Percentiles rank a stretch among this genome's conserved stretches.
Evolutionary conservation across 345 rosid species (phyloP).

Genomic region (Geranium brycei): DNA sequence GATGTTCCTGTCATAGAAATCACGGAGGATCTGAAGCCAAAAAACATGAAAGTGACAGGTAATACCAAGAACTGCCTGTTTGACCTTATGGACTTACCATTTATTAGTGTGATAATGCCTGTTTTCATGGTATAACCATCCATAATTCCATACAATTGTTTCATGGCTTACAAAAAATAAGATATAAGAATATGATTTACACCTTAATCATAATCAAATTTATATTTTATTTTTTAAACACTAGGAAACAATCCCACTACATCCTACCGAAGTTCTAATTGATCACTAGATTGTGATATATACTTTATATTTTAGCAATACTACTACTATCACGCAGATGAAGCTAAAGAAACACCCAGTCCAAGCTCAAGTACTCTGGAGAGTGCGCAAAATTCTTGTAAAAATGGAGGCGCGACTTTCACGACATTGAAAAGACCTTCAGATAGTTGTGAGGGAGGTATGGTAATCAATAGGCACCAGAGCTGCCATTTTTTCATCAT

Average conservation of each 20-base stretch:
- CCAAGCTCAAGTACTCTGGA: slow-evolving; percentile 14
- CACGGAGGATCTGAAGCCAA: slow-evolving; percentile 12
- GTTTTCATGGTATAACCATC: neutral
- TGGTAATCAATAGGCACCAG: slow-evolving; percentile 3
- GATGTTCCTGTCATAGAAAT: slow-evolving; percentile 14
- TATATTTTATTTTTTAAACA: too few species aligned
- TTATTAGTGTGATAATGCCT: slow-evolving; percentile 1
- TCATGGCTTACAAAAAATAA: too few species aligned
- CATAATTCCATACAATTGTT: too few species aligned
- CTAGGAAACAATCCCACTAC: neutral
- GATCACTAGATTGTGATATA: too few species aligned
- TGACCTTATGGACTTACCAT: neutral
- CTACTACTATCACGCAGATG: slow-evolving; percentile 15
- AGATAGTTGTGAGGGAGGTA: slow-evolving; percentile 41
- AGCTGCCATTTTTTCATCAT: neutral
- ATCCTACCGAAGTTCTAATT: neutral
- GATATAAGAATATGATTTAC: too few species aligned
- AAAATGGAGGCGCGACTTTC: slow-evolving; percentile 17
- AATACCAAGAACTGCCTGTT: slow-evolving; percentile 9
- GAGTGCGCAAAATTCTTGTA: slow-evolving; percentile 12
- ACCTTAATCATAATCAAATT: neutral
- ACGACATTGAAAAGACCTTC: slow-evolving; percentile 37
- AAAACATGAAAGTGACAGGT: slow-evolving; percentile 21
- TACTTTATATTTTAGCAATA: too few species aligned
- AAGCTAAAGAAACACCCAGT: slow-evolving; percentile 17